Evolutionary conservation across 106 monocot genomes (phyloP), one percentile per base, ranked within the genome.

Genomic region (Dendrobium chrysotoxum): DNA sequence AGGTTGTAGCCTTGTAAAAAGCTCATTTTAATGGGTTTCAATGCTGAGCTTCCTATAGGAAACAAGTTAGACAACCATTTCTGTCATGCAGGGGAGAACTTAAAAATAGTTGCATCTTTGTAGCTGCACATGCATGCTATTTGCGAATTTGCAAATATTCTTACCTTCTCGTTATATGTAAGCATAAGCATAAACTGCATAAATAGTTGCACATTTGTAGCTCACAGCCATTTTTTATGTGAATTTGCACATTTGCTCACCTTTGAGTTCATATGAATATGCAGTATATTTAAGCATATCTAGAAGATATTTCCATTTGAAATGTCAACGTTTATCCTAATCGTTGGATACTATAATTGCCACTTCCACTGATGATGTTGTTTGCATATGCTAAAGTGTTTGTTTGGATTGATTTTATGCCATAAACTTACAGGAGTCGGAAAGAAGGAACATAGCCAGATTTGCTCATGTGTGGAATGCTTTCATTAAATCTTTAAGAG

Each of bases 401-500:
- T 40, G 53, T 58, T n/a, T 80, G 10, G 4, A 46, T 80, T 88
- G 31, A 77, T 70, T 46, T 15, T n/a, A 41, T 71, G 28, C 46
- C 53, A 72, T 64, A 71, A 84, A 70, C 77, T 50, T 54, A 28
- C 89, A 94, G 92, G 94, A 86, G 40, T 72, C 61, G 18, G 90
- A 92, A 21, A 82, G 86, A 85, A 87, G 45, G 76, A 90, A 89
- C 77, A 86, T 94, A 75, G 86, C 88, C 28, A 94, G 85, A 53
- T 97, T 97, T 78, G 89, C 97, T 81, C 77, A 86, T 71, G 86
- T 94, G 70, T 97, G 97, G 97, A 97, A 97, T 89, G 83, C 64
- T 17, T 90, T 94, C 73, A 97, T 97, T 40, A 67, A 28, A 31
- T 94, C 94, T 81, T 79, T 97, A 50, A 84, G 97, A 65, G 64